A percentile compares a stretch with the other conserved stretches of the same genome.
phyloP scores from a whole-genome alignment of 1,284 basidiomycete species.

The Phylloporus sp. region DNA sequence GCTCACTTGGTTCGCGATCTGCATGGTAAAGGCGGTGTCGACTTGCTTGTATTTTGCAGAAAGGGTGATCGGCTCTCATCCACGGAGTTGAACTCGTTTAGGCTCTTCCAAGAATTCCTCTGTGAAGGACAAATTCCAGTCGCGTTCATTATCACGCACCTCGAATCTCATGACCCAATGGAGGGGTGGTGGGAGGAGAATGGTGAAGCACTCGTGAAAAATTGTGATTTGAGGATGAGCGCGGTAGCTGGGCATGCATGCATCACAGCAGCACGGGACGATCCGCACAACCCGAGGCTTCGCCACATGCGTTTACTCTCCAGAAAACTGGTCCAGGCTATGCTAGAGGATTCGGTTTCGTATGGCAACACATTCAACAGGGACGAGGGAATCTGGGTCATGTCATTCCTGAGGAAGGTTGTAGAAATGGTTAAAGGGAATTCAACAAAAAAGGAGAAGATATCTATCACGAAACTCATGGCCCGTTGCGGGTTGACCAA shows the following conservation, averaged over 20 bases:
- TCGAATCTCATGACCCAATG: conserved; percentile 41
- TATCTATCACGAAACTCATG: conserved; percentile 18
- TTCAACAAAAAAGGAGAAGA: conserved; percentile 21
- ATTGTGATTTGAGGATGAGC: conserved; percentile 20
- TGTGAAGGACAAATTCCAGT: conserved; percentile 47
- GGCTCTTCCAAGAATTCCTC: conserved; percentile 44
- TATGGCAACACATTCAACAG: conserved; percentile 26
- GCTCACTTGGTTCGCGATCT: conserved; percentile 43
- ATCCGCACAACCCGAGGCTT: conserved; percentile 8
- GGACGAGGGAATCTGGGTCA: conserved; percentile 30
- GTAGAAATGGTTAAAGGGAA: conserved; percentile 25
- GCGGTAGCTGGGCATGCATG: conserved; percentile 37
- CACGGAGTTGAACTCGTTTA: conserved; percentile 39
- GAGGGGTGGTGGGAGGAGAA: conserved; percentile 38
- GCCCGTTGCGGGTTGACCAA: conserved; percentile 28
- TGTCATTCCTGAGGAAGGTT: conserved; percentile 37
- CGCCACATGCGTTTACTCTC: conserved; percentile 22
- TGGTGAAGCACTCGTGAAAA: conserved; percentile 19
- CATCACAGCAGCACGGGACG: conserved; percentile 30
- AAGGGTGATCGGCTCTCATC: conserved; percentile 34
- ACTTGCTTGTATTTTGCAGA: conserved; percentile 49
- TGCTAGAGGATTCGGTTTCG: conserved; percentile 35
- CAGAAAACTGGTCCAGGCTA: conserved; percentile 21
- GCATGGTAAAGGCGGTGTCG: conserved; percentile 39
- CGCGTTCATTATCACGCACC: conserved; percentile 46